phyloP scores from a whole-genome alignment of 2,329 filamentous ascomycete species.

The Simplicillium aogashimaense region DNA sequence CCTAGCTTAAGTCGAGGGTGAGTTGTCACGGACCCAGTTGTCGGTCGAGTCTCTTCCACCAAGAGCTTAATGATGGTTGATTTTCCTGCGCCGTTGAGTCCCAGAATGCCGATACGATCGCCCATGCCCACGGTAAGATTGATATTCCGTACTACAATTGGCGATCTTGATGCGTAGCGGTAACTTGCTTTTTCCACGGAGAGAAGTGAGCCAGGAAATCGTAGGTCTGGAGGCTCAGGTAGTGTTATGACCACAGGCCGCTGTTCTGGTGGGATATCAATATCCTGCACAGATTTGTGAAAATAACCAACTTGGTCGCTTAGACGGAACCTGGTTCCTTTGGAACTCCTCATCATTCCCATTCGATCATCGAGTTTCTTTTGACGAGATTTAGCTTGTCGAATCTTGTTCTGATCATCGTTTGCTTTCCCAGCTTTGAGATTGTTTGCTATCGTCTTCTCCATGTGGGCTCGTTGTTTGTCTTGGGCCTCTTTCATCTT shows the following conservation, averaged over 20 bases:
- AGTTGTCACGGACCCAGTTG: slow-evolving; percentile 48
- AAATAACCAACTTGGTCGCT: slow-evolving; percentile 63
- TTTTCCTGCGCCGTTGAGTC: slow-evolving; percentile 75
- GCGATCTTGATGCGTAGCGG: slow-evolving; percentile 38
- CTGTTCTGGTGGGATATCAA: slow-evolving; percentile 59
- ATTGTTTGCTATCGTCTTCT: slow-evolving; percentile 66
- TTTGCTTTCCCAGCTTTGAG: slow-evolving; percentile 65
- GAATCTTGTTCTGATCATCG: slow-evolving; percentile 75
- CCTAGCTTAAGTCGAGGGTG: slow-evolving; percentile 63
- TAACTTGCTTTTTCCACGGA: slow-evolving; percentile 62
- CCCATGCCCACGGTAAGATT: slow-evolving; percentile 62
- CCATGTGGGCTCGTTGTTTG: slow-evolving; percentile 69
- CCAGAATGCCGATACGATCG: slow-evolving; percentile 65
- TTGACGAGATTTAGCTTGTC: slow-evolving; percentile 75
- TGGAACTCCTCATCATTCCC: slow-evolving; percentile 64
- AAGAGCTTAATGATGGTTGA: slow-evolving; percentile 67
- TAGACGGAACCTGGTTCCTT: slow-evolving; percentile 69
- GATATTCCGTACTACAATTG: slow-evolving; percentile 48
- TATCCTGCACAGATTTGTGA: slow-evolving; percentile 48
- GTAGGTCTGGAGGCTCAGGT: slow-evolving; percentile 56
- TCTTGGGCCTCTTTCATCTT: slow-evolving; percentile 78
- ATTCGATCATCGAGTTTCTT: slow-evolving; percentile 77
- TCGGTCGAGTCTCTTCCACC: slow-evolving; percentile 48
- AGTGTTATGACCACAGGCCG: slow-evolving; percentile 46
- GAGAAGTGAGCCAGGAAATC: slow-evolving; percentile 66